phyloP scores from a whole-genome alignment of 169 alveolate genomes.

The Cryptosporidium sp. region DNA sequence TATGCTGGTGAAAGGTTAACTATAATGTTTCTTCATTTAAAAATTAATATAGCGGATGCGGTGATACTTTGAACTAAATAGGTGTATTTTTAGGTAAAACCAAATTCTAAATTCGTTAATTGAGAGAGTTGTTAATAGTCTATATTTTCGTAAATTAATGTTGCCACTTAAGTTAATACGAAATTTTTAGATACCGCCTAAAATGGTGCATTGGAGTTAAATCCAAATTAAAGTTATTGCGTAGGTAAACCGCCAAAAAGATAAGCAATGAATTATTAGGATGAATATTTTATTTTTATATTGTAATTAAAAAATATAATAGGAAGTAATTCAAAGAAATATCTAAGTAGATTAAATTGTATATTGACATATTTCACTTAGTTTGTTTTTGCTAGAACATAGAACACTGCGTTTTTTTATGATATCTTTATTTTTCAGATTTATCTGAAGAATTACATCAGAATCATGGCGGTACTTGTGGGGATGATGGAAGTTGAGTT shows the following conservation, averaged over 20 bases:
- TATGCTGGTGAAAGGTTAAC: background rate
- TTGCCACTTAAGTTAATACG: constrained; percentile 8
- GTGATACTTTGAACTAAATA: background rate
- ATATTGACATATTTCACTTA: too few species aligned
- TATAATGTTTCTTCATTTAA: background rate
- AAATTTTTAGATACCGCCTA: constrained; percentile 46
- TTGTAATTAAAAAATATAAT: too few species aligned
- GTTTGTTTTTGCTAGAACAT: background rate
- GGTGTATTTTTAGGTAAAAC: background rate
- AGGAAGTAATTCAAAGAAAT: background rate
- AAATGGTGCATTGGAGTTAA: constrained; percentile 1
- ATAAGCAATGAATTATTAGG: background rate
- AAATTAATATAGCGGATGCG: background rate
- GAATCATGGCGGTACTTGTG: background rate
- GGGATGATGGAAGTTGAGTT: background rate
- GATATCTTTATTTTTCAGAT: background rate
- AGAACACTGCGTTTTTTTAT: background rate
- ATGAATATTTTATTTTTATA: background rate
- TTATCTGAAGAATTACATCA: background rate
- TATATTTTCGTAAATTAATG: background rate
- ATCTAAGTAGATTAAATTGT: too few species aligned
- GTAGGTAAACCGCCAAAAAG: constrained; percentile 4
- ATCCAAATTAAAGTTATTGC: background rate
- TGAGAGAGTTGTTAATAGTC: background rate
- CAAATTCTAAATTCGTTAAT: background rate